Conservation (phyloP, 2,329 filamentous ascomycete genomes). For the Ramularia collo-cygni region DNA sequence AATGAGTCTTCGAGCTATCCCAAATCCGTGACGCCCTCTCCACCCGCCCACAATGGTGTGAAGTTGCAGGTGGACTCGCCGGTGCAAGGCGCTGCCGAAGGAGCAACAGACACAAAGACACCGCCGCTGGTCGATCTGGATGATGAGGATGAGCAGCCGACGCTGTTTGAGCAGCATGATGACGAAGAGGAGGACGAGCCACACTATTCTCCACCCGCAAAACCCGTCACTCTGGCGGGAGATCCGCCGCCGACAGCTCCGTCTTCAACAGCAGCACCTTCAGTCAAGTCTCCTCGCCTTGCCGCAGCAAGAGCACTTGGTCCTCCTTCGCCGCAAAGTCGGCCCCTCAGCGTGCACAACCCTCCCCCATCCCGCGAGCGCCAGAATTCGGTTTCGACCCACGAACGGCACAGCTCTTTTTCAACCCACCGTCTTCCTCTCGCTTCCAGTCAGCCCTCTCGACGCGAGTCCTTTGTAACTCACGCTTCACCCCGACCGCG, state of each 20-base stretch:
- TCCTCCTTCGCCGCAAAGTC: conserved; percentile 11
- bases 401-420: conserved; percentile 10
- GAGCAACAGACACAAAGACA: background rate
- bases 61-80: conserved; percentile 12
- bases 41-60: conserved; percentile 19
- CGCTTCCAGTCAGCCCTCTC: conserved; percentile 4
- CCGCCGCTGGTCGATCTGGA: conserved; percentile 13
- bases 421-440: conserved; percentile 5
- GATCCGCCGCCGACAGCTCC: conserved; percentile 8
- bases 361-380: no score
- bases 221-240: conserved; percentile 7
- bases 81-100: conserved; percentile 1
- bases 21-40: conserved; percentile 24
- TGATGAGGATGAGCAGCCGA: conserved; percentile 8
- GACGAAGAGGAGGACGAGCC: conserved; percentile 11
- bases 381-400: no score
- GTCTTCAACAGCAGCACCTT: conserved; percentile 6
- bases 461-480: conserved; percentile 21
- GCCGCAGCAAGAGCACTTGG: conserved; percentile 11
- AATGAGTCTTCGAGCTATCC: conserved; percentile 22
- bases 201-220: background rate
- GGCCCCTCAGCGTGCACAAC: conserved; percentile 11
- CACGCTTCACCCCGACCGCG: conserved; percentile 13
- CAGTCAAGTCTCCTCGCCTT: conserved; percentile 12
- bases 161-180: no score